These are phyloP conservation scores for Boletus subcaerulescens DNA, from an alignment of 768 basidiomycete species.

Conservation along the genomic window DNA sequence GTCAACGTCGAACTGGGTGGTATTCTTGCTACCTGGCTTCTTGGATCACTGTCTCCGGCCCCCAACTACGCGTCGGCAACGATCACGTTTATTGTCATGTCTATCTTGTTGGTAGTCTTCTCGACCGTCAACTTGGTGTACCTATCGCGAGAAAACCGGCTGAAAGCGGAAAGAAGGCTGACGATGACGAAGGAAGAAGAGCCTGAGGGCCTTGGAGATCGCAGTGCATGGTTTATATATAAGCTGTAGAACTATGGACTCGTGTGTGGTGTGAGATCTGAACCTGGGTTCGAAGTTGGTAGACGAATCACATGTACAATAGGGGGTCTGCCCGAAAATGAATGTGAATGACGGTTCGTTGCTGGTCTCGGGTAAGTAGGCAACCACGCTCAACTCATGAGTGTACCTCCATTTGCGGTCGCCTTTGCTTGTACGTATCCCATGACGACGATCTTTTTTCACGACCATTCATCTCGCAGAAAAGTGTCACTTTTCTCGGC, in stretches of 20 bases:
- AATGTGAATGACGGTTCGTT: too few species aligned
- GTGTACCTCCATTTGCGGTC: constrained; percentile 40
- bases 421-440: constrained; percentile 36
- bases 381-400: too few species aligned
- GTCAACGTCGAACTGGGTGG: neutral
- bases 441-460: too few species aligned
- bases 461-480: too few species aligned
- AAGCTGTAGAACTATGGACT: constrained; percentile 30
- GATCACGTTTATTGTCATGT: constrained; percentile 2
- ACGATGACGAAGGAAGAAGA: constrained; percentile 36
- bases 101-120: neutral
- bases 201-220: constrained; percentile 43
- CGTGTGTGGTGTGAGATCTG: too few species aligned
- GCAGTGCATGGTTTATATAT: constrained; percentile 54
- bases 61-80: neutral
- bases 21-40: neutral
- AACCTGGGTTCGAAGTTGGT: too few species aligned
- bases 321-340: too few species aligned
- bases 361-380: too few species aligned
- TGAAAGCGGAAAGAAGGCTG: constrained; percentile 25
- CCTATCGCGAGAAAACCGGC: neutral
- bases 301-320: too few species aligned
- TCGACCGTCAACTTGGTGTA: neutral
- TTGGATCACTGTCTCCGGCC: neutral
- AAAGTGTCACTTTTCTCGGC: too few species aligned